phyloP scores from a whole-genome alignment of 225 moss, liverwort and hornwort genomes.

The Antitrichia curtipendula region DNA sequence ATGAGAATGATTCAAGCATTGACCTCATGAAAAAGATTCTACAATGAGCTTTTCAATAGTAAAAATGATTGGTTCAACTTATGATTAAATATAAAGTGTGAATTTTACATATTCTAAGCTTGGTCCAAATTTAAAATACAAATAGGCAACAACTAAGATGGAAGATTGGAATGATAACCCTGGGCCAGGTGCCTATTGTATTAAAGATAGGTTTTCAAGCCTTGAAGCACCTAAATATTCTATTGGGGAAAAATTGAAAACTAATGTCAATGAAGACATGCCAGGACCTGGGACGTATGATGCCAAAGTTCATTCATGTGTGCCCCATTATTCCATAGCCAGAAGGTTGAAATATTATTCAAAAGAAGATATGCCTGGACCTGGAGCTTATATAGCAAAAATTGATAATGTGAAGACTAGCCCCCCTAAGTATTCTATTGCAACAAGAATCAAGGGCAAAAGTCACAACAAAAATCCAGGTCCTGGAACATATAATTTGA shows the following conservation, averaged over 20 bases:
- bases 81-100: neutral
- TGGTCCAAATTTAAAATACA: neutral
- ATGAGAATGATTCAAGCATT: neutral
- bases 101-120: neutral
- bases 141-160: neutral
- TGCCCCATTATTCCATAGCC: constrained; percentile 65
- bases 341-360: constrained; percentile 8
- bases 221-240: constrained; percentile 53
- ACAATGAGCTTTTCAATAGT: neutral
- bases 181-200: constrained; percentile 57
- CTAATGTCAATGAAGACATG: constrained; percentile 18
- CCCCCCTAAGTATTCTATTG: constrained; percentile 47
- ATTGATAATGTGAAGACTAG: neutral
- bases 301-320: constrained; percentile 19
- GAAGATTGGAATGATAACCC: constrained; percentile 57
- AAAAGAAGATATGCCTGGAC: constrained; percentile 37
- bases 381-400: constrained; percentile 35
- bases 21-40: neutral
- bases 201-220: constrained; percentile 25
- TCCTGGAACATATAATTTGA: constrained; percentile 50
- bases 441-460: constrained; percentile 9
- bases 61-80: neutral
- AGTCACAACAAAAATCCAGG: constrained; percentile 41
- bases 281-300: constrained; percentile 56
- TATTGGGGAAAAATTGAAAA: constrained; percentile 35